Conservation (phyloP, 73 alveolate species). For the Tetrahymena malaccensis region DNA sequence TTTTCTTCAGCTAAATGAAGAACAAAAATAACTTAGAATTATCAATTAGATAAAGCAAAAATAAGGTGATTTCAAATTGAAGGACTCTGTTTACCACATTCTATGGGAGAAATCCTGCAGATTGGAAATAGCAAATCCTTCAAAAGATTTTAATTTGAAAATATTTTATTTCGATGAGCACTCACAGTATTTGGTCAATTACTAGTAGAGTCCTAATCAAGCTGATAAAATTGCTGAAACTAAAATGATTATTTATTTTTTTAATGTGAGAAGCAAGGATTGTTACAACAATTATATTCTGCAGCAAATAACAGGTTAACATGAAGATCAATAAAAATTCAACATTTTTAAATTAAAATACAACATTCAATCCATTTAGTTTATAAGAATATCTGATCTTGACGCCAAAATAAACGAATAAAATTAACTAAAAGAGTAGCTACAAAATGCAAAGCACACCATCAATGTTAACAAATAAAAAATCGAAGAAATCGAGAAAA, state of each 20-base stretch:
- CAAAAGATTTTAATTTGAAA: not conserved
- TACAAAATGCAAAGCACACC: not conserved
- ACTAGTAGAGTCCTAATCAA: not conserved
- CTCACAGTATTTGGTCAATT: not conserved
- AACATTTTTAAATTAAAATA: not conserved
- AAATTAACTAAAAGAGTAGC: not conserved
- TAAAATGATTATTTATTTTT: not conserved
- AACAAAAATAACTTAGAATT: not conserved
- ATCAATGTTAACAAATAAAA: not conserved
- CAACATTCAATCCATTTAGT: not conserved
- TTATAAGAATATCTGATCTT: not conserved
- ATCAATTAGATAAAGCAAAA: not conserved
- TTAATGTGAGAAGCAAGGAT: not conserved
- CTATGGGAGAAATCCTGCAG: not conserved
- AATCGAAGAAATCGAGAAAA: not conserved
- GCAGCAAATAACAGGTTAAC: not conserved
- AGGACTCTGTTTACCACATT: not conserved
- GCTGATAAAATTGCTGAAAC: not conserved
- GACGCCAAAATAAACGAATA: not conserved
- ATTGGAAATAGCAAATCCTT: not conserved
- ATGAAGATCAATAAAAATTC: not conserved
- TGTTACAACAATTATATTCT: not conserved
- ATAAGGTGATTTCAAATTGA: not conserved
- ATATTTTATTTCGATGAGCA: not conserved
- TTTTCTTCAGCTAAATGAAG: not conserved